A percentile compares a stretch with the other conserved stretches of the same genome.
phyloP scores from a whole-genome alignment of 192 early-diverging fungal genomes.

The Gryganskiella cystojenkinii region DNA sequence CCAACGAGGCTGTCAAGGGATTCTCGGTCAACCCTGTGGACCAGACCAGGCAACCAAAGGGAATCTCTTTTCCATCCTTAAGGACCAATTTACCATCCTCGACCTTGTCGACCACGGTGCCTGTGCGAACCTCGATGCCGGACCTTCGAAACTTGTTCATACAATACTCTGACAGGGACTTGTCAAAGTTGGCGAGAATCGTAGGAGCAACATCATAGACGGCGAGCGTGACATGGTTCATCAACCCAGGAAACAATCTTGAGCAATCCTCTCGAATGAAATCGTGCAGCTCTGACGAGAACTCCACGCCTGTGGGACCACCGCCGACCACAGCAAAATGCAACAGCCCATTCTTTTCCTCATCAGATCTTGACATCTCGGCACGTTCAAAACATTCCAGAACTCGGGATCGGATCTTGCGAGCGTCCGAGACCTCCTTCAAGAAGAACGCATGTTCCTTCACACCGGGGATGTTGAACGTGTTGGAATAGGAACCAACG shows the following conservation, averaged over 20 bases:
- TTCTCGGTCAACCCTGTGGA: conserved; percentile 77
- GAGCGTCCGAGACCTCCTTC: conserved; percentile 87
- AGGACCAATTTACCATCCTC: conserved; percentile 62
- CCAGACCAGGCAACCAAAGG: conserved; percentile 58
- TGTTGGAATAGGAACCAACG: conserved; percentile 84
- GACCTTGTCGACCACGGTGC: conserved; percentile 70
- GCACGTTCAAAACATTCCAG: conserved; percentile 87
- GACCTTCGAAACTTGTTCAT: conserved; percentile 78
- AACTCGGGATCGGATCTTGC: conserved; percentile 81
- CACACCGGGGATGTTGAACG: conserved; percentile 87
- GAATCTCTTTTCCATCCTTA: conserved; percentile 57
- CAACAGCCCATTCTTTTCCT: conserved; percentile 72
- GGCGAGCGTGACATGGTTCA: conserved; percentile 68
- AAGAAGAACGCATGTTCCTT: conserved; percentile 86
- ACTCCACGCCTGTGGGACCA: conserved; percentile 77
- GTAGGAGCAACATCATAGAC: conserved; percentile 85
- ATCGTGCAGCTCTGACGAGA: conserved; percentile 64
- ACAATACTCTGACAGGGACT: conserved; percentile 78
- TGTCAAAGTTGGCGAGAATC: conserved; percentile 83
- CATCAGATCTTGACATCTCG: conserved; percentile 68
- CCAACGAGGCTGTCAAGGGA: conserved; percentile 57
- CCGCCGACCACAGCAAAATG: conserved; percentile 92
- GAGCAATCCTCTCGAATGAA: conserved; percentile 86
- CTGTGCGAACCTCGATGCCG: conserved; percentile 79
- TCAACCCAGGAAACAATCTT: conserved; percentile 76